Percentiles rank a stretch among this genome's conserved stretches.
phyloP scores from a whole-genome alignment of 2,329 filamentous ascomycete genomes.

The Graphium sp. region DNA sequence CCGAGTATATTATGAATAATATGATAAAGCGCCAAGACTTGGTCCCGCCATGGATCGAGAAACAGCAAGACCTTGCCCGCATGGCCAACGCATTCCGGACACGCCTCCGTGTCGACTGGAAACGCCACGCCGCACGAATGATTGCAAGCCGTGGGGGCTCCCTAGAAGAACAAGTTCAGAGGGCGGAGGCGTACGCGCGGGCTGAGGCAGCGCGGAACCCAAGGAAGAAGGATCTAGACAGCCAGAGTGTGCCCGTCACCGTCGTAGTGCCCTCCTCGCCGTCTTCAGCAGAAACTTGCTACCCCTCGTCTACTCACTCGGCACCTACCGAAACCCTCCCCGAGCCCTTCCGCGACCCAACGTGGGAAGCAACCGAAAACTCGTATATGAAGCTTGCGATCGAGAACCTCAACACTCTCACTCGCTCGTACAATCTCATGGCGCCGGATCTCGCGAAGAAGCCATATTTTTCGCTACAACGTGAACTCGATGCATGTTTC shows the following conservation, averaged over 20 bases:
- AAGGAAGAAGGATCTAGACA: constrained; percentile 22
- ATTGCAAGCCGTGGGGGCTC: constrained; percentile 66
- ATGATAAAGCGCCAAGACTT: constrained; percentile 95
- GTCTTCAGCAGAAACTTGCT: background rate
- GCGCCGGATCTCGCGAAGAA: constrained; percentile 86
- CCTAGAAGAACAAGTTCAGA: constrained; percentile 53
- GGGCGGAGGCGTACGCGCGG: constrained; percentile 56
- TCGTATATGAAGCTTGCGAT: constrained; percentile 65
- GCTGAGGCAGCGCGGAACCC: constrained; percentile 57
- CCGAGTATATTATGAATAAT: constrained; percentile 96
- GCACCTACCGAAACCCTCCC: background rate
- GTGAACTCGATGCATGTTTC: constrained; percentile 69
- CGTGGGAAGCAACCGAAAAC: constrained; percentile 57
- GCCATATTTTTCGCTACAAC: constrained; percentile 70
- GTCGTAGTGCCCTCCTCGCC: constrained; percentile 20
- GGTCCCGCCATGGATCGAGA: constrained; percentile 96
- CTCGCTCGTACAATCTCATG: constrained; percentile 87
- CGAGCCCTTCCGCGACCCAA: constrained; percentile 59
- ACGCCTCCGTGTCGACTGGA: constrained; percentile 70
- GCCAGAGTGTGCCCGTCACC: constrained; percentile 27
- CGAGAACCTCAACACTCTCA: constrained; percentile 59
- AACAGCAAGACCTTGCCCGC: constrained; percentile 75
- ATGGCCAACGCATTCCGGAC: constrained; percentile 54
- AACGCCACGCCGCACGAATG: constrained; percentile 59
- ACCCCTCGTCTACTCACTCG: background rate